Evolutionary conservation across 1,284 basidiomycete species (phyloP).

Genomic region (Peniophora sp.): DNA sequence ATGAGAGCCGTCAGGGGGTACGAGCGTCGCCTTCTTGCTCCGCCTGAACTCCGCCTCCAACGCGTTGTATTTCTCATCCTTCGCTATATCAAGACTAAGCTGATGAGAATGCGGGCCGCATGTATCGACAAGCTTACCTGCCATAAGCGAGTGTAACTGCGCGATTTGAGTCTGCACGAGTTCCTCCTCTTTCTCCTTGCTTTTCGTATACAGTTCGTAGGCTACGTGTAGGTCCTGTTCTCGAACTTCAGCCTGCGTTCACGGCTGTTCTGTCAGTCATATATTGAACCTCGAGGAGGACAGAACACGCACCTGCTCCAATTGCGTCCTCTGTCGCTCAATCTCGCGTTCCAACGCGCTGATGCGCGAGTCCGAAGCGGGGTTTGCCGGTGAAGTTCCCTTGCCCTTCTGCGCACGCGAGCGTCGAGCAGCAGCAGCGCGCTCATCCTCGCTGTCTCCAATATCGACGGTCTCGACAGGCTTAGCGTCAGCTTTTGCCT

Average conservation of each 20-base stretch:
- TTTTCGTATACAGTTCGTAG: constrained; percentile 39
- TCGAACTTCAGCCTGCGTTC: constrained; percentile 39
- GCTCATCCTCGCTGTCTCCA: constrained; percentile 11
- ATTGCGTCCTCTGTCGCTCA: constrained; percentile 14
- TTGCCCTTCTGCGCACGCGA: constrained; percentile 7
- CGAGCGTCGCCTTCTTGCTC: constrained; percentile 36
- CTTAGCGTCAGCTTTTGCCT: constrained; percentile 5
- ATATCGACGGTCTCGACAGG: constrained; percentile 1
- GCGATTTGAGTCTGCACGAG: constrained; percentile 1
- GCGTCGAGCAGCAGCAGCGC: constrained; percentile 3
- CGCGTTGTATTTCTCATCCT: constrained; percentile 48
- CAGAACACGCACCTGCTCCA: constrained; percentile 14
- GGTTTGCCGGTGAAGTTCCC: not conserved
- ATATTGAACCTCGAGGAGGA: constrained; percentile 33
- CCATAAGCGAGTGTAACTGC: constrained; percentile 1
- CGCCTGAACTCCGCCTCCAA: constrained; percentile 46
- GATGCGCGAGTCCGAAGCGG: constrained; percentile 7
- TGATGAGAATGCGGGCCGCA: not conserved
- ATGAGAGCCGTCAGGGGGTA: constrained; percentile 37
- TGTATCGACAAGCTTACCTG: not conserved
- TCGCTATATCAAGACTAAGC: constrained; percentile 29
- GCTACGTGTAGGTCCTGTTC: constrained; percentile 45
- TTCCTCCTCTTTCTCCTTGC: constrained; percentile 31
- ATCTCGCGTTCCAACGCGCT: constrained; percentile 11
- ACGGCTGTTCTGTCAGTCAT: constrained; percentile 44